Conservation (phyloP, 768 basidiomycete species). For the Boletus sp. region DNA sequence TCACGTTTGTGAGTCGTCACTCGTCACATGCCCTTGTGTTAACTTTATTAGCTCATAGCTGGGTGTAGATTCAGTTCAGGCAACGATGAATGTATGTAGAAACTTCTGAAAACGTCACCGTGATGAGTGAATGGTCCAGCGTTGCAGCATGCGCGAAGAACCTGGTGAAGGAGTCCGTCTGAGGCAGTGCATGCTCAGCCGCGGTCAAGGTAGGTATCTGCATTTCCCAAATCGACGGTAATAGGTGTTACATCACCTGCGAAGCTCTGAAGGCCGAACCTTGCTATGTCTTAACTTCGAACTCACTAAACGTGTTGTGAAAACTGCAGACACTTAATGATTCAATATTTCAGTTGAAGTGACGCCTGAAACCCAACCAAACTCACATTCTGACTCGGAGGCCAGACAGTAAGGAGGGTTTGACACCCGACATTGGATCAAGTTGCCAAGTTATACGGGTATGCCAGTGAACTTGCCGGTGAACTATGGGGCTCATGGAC, state of each 20-base stretch:
- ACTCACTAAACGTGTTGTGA: neutral
- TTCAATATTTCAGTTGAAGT: neutral
- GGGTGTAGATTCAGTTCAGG: neutral
- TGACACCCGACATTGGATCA: neutral
- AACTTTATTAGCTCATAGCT: neutral
- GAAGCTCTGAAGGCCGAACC: neutral
- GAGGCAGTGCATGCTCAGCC: conserved; percentile 10
- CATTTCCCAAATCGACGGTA: neutral
- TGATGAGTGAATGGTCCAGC: neutral
- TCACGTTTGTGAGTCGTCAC: neutral
- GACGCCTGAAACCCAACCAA: neutral
- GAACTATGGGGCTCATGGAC: conserved; percentile 2
- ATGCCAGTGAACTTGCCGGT: neutral
- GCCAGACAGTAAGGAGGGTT: too few species aligned
- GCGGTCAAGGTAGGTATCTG: neutral
- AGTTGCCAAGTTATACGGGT: neutral
- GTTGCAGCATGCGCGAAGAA: neutral
- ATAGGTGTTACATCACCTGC: neutral
- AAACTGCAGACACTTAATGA: neutral
- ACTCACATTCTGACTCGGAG: neutral
- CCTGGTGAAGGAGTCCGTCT: neutral
- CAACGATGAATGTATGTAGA: neutral
- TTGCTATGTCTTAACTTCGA: neutral
- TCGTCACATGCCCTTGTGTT: neutral
- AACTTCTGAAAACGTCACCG: neutral